Evolutionary conservation across 176 grass and related monocot genomes (phyloP).

Genomic region (Calamus simplicifolius): DNA sequence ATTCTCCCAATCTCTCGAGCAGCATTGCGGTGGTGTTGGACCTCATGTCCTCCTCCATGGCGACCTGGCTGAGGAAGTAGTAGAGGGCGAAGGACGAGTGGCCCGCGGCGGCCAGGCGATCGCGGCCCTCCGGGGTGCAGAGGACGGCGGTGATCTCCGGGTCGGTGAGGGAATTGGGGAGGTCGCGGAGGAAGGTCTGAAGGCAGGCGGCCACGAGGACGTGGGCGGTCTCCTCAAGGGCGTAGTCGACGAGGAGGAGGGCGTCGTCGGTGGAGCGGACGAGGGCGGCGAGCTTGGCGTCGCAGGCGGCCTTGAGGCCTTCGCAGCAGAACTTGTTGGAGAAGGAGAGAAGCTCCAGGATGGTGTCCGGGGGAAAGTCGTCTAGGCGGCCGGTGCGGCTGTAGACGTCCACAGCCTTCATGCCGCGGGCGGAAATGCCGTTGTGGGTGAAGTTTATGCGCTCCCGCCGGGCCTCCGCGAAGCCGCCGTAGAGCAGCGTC

Average conservation of each 20-base stretch:
- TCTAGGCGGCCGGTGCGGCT: slow-evolving; percentile 43
- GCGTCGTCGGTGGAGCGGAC: slow-evolving; percentile 53
- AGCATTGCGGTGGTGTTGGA: slow-evolving; percentile 86
- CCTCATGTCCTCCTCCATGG: slow-evolving; percentile 81
- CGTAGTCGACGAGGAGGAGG: slow-evolving; percentile 59
- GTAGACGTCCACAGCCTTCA: slow-evolving; percentile 65
- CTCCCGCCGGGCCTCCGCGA: slow-evolving; percentile 69
- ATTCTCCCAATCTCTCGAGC: slow-evolving; percentile 62
- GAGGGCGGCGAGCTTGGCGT: slow-evolving; percentile 57
- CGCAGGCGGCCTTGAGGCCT: slow-evolving; percentile 65
- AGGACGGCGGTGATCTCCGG: slow-evolving; percentile 55
- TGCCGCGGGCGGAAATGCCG: slow-evolving; percentile 55
- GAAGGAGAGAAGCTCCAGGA: slow-evolving; percentile 71
- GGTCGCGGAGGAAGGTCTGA: slow-evolving; percentile 92
- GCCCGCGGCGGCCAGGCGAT: slow-evolving; percentile 46
- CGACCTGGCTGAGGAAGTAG: slow-evolving; percentile 72
- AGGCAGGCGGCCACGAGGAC: slow-evolving; percentile 77
- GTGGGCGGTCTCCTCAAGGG: slow-evolving; percentile 63
- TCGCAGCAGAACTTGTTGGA: slow-evolving; percentile 95
- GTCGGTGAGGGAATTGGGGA: slow-evolving; percentile 59
- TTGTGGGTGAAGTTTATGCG: slow-evolving; percentile 74
- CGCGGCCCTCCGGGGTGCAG: slow-evolving; percentile 68
- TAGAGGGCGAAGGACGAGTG: slow-evolving; percentile 80
- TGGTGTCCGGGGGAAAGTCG: slow-evolving; percentile 44
- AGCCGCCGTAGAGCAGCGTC: slow-evolving; percentile 86